Conservation (phyloP, 768 basidiomycete genomes). For the Suillus decipiens region DNA sequence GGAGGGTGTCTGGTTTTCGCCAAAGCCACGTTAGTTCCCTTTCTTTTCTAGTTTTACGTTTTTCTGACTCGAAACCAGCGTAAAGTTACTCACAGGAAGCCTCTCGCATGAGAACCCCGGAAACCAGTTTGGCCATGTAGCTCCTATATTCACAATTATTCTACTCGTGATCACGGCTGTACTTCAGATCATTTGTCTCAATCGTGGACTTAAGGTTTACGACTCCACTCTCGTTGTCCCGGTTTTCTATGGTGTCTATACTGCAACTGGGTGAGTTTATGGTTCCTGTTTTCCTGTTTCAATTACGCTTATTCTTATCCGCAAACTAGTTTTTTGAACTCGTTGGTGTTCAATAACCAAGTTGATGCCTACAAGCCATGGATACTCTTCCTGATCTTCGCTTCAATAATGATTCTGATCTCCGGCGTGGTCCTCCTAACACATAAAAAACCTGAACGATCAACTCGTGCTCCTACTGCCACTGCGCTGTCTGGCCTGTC, state of each 20-base stretch:
- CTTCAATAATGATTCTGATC: conserved; percentile 85
- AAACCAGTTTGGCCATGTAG: conserved; percentile 83
- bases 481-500: conserved; percentile 28
- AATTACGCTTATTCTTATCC: conserved; percentile 13
- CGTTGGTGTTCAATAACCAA: conserved; percentile 80
- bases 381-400: conserved; percentile 86
- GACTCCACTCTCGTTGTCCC: conserved; percentile 92
- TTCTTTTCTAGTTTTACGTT: conserved; percentile 7
- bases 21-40: conserved; percentile 37
- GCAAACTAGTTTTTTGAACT: conserved; percentile 55
- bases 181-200: conserved; percentile 88
- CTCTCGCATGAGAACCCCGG: conserved; percentile 80
- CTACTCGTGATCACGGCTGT: conserved; percentile 72
- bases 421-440: conserved; percentile 92
- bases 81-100: conserved; percentile 75
- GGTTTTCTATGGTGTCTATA: conserved; percentile 93
- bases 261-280: conserved; percentile 66
- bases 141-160: conserved; percentile 75
- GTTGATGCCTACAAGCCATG: conserved; percentile 85
- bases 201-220: conserved; percentile 86
- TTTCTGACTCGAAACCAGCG: conserved; percentile 42
- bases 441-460: conserved; percentile 81
- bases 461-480: conserved; percentile 25
- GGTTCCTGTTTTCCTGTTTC: not conserved
- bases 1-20: conserved; percentile 90